Conservation (phyloP, 1,284 basidiomycete species). For the Ganoderma lingzhi region DNA sequence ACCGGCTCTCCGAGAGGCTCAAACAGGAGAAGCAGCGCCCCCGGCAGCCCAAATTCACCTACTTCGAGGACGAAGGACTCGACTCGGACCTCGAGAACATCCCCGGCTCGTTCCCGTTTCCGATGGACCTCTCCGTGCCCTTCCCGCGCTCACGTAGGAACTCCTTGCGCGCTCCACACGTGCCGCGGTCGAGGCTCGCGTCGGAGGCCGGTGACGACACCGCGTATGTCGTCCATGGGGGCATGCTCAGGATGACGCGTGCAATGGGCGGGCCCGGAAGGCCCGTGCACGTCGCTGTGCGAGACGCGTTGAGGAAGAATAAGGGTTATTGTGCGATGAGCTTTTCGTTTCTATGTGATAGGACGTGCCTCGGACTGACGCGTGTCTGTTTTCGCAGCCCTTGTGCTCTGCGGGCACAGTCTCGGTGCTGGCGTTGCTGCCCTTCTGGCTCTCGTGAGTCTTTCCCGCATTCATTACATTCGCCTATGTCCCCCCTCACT, state of each 20-base stretch:
- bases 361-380: background rate
- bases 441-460: conserved; percentile 73
- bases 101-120: conserved; percentile 43
- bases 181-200: conserved; percentile 14
- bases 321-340: conserved; percentile 65
- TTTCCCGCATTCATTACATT: background rate
- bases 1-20: background rate
- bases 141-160: conserved; percentile 26
- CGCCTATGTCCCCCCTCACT: background rate
- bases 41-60: background rate
- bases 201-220: conserved; percentile 35
- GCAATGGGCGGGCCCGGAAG: conserved; percentile 81
- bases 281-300: conserved; percentile 80
- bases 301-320: conserved; percentile 72
- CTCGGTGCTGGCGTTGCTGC: conserved; percentile 88
- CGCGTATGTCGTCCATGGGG: conserved; percentile 73
- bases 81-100: conserved; percentile 40
- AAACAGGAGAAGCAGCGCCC: conserved; percentile 34
- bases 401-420: conserved; percentile 86
- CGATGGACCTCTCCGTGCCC: conserved; percentile 40
- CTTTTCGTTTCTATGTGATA: background rate
- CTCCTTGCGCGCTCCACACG: conserved; percentile 11
- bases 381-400: conserved; percentile 50
- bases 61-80: conserved; percentile 28
- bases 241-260: conserved; percentile 81